Percentiles rank a stretch among this genome's conserved stretches.
phyloP scores from a whole-genome alignment of 208 protist species.

The Leishmania gerbilli region DNA sequence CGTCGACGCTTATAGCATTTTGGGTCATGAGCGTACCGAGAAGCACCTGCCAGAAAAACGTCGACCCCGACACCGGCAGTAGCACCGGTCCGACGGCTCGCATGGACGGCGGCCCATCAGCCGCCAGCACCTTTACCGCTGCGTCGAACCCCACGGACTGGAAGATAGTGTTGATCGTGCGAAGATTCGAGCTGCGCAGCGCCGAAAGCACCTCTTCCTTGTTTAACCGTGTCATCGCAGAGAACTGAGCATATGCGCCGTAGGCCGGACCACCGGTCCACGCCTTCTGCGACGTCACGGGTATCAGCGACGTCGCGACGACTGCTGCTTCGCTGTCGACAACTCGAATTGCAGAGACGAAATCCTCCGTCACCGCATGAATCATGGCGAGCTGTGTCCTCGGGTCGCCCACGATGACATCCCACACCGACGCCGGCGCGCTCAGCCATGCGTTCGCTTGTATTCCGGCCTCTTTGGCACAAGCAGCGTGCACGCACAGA shows the following conservation, averaged over 20 bases:
- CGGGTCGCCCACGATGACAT: not conserved
- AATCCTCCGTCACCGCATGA: not conserved
- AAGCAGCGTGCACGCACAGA: not conserved
- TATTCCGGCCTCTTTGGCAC: not conserved
- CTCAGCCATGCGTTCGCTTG: slow-evolving; percentile 14
- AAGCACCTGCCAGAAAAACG: slow-evolving; percentile 19
- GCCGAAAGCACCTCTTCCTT: slow-evolving; percentile 6
- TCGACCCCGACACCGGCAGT: slow-evolving; percentile 16
- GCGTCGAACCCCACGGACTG: not conserved
- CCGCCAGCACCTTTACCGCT: slow-evolving; percentile 4
- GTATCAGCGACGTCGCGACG: not conserved
- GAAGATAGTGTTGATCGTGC: slow-evolving; percentile 3
- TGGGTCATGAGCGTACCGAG: not conserved
- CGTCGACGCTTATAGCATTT: no score
- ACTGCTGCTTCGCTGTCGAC: not conserved
- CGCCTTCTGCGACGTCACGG: not conserved
- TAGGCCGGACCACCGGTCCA: slow-evolving; percentile 4
- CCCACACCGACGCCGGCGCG: slow-evolving; percentile 5
- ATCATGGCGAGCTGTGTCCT: not conserved
- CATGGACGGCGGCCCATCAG: slow-evolving; percentile 6
- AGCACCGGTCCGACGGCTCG: not conserved
- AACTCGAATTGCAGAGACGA: not conserved
- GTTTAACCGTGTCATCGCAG: not conserved
- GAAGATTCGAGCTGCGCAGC: slow-evolving; percentile 7
- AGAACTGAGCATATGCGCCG: slow-evolving; percentile 5